Conservation (phyloP, 108 stramenopile species). For the Aurantiochytrium sp. region DNA sequence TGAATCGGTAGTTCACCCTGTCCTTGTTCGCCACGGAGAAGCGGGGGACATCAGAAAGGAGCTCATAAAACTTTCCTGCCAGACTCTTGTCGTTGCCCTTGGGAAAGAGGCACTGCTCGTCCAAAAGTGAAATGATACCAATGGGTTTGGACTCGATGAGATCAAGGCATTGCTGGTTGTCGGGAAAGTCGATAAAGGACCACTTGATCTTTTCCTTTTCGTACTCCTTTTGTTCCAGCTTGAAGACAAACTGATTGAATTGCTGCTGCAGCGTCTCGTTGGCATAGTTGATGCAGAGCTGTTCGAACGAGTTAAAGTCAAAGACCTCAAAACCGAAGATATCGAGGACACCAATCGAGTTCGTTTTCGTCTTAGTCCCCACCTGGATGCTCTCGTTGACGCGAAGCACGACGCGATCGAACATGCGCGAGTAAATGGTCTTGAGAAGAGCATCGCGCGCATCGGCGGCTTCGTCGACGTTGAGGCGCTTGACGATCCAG, state of each 20-base stretch:
- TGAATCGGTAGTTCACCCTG: conserved; percentile 65
- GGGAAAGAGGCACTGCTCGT: conserved; percentile 51
- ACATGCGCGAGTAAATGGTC: conserved; percentile 74
- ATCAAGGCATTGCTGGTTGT: conserved; percentile 92
- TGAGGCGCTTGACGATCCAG: conserved; percentile 61
- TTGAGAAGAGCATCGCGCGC: conserved; percentile 83
- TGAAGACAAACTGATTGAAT: conserved; percentile 96
- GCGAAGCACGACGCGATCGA: conserved; percentile 69
- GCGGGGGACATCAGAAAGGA: conserved; percentile 48
- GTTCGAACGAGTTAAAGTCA: conserved; percentile 86
- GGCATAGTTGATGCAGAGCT: conserved; percentile 97
- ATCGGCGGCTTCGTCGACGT: conserved; percentile 50
- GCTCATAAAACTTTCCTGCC: conserved; percentile 34
- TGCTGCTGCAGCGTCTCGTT: conserved; percentile 98
- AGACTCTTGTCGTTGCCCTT: conserved; percentile 44
- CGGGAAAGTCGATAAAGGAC: conserved; percentile 75
- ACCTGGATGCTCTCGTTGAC: conserved; percentile 71
- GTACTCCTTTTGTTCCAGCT: conserved; percentile 86
- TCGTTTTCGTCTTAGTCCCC: conserved; percentile 19
- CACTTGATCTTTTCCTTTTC: conserved; percentile 48
- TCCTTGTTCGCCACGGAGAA: conserved; percentile 55
- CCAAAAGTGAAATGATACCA: conserved; percentile 50
- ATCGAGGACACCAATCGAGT: conserved; percentile 88
- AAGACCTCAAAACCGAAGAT: conserved; percentile 99
- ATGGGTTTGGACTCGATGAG: conserved; percentile 66